These are phyloP conservation scores for Pterocarpus macrocarpus DNA, from an alignment of 306 rosid species.

Conservation along the genomic window DNA sequence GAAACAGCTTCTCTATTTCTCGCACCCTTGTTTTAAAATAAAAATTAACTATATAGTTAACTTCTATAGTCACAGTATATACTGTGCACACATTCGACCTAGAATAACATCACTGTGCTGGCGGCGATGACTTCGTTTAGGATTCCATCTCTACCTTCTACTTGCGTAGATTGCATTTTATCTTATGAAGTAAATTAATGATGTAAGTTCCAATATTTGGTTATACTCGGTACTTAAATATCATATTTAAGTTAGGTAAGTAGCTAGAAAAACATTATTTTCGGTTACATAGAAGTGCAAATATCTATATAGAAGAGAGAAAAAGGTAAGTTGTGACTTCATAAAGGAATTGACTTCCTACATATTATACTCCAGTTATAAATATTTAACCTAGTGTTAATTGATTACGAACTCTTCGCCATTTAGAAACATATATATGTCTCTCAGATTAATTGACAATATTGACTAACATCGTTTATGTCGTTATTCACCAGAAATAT, in stretches of 20 bases:
- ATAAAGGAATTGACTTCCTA: background rate
- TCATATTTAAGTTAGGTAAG: no score
- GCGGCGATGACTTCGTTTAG: slow-evolving; percentile 1
- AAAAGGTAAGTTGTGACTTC: background rate
- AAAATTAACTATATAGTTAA: background rate
- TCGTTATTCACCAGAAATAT: background rate
- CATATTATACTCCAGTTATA: background rate
- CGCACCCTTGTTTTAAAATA: background rate
- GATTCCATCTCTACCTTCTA: background rate
- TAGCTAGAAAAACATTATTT: no score
- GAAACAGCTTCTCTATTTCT: slow-evolving; percentile 30
- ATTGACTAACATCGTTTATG: background rate
- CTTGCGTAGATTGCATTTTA: background rate
- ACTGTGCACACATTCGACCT: slow-evolving; percentile 15
- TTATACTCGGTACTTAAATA: background rate
- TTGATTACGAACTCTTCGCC: background rate
- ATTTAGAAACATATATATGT: background rate
- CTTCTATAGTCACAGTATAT: background rate
- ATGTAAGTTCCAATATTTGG: background rate
- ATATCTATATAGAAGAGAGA: background rate
- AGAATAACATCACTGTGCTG: slow-evolving; percentile 26
- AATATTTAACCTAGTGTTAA: background rate
- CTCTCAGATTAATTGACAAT: background rate
- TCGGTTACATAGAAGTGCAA: no score
- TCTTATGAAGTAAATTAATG: no score